Evolutionary conservation across 208 protist species (phyloP), one percentile per base, ranked within the genome.

Genomic region (Trypanosoma boissoni): DNA sequence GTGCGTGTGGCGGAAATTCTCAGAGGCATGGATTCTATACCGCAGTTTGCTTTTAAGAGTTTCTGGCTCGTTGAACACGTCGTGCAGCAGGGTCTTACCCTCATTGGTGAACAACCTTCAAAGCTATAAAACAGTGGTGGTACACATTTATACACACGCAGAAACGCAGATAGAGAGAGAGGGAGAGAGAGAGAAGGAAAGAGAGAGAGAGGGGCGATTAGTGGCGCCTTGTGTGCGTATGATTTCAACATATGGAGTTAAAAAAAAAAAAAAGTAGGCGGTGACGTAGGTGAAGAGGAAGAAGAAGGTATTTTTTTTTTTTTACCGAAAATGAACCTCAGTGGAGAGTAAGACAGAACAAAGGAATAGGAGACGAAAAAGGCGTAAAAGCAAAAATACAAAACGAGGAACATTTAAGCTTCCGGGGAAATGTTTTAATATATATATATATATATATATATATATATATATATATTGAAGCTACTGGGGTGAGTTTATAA

Each of bases 21-120:
- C 14, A 42, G 10, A 24, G 7, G 21, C 5, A 31, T 56, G 31
- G 32, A 45, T 20, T 24, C 3, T 16, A 42, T 74, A 32, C 60
- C 60, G 27, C 14, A 58, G 28, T 58, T 37, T 0, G 67, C 78
- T 3, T 68, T 58, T 8, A 61, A 68, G 36, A 81, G 64, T 26
- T 61, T 90, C 52, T 78, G 67, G 9, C 71, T 80, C 34, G 77
- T 67, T 1, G 83, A 90, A 34, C 76, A 86, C 49, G 52, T 85
- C 16, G 69, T 76, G 1, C 64, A 71, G 51, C 76, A 78, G 31
- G 83, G 83, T 0, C 28, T 90, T 2, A 66, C 82, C 10, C 61
- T 90, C 10, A 54, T 67, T 23, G 58, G 71, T 24, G 61, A 75
- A 41, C 34, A 32, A 8, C 9, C 37, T 50, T 14, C 16, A 14